Evolutionary conservation across 2,329 filamentous ascomycete genomes (phyloP).

Genomic region (Microcyclosporella mali): DNA sequence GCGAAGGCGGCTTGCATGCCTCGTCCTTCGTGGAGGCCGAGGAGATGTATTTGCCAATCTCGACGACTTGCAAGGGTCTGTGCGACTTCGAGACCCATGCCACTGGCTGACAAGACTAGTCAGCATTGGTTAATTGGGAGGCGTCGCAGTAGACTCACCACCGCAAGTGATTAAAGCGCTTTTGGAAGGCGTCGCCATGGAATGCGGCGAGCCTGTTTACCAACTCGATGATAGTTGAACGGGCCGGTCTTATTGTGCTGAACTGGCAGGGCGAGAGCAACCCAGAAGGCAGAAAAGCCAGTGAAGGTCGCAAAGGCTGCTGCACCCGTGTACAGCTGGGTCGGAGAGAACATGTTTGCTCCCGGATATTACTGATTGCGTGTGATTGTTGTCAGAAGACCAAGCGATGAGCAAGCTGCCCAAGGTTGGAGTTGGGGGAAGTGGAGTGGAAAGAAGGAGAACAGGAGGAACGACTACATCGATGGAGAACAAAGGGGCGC

Average conservation of each 20-base stretch:
- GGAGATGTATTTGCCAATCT: constrained; percentile 37
- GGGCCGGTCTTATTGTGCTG: constrained; percentile 28
- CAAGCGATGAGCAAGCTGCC: not conserved
- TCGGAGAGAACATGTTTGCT: constrained; percentile 23
- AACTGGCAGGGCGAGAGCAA: constrained; percentile 25
- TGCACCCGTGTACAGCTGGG: constrained; percentile 25
- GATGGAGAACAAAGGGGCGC: no score
- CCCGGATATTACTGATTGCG: not conserved
- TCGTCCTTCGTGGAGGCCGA: constrained; percentile 34
- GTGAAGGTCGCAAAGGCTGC: constrained; percentile 28
- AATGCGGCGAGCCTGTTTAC: constrained; percentile 22
- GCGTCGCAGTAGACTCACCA: constrained; percentile 8
- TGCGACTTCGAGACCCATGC: constrained; percentile 41
- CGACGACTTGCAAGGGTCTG: constrained; percentile 33
- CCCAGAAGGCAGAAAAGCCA: constrained; percentile 27
- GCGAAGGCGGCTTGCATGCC: constrained; percentile 13
- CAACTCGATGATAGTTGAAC: constrained; percentile 29
- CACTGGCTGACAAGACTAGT: constrained; percentile 26
- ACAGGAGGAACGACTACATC: no score
- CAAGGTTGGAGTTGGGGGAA: not conserved
- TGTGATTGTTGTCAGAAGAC: not conserved
- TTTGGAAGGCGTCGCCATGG: constrained; percentile 30
- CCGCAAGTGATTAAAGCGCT: constrained; percentile 20
- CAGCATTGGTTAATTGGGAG: not conserved
- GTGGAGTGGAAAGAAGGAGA: not conserved